Evolutionary conservation across 2,329 filamentous ascomycete genomes (phyloP), one percentile per base, ranked within the genome.

Genomic region (Grosmannia penicillata): DNA sequence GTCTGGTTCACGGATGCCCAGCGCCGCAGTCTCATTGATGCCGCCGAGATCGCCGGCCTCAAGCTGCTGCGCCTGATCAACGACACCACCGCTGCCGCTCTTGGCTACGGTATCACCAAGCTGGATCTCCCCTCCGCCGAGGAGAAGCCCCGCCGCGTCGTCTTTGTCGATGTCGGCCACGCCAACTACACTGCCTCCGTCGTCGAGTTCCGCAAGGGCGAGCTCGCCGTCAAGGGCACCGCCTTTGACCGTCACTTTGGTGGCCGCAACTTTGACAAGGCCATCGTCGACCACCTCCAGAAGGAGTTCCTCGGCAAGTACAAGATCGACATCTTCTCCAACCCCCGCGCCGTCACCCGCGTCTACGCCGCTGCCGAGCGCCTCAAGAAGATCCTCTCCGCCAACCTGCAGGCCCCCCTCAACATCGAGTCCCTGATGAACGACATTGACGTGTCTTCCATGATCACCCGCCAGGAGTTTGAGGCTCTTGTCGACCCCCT

Each of bases 341-440:
- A 96, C 66, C 74, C 78, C 48, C 94, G 94, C 67, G 91, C 89
- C 42, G 75, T 80, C 60, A 77, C 87, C 49, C 85, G 91, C 58
- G 83, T 93, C 51, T 72, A 82, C 30, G 78, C 85, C 45, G 86
- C 83, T 41, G 86, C 87, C 39, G 91, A 98, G 72, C 95, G 94
- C 73, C 67, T 93, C 57, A 98, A 98, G 79, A 96, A 96, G 77
- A 79, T 96, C 40, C 70, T 98, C 40, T 96, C 89, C 26, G 91
- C 91, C 57, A 96, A 96, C 66, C 82, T 87, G 50, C 74, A 82
- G 55, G 86, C 89, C 15, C 85, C 89, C 36, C 63, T 98, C 60
- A 96, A 87, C 70, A 93, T 98, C 53, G 91, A 98, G 68, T 95
- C 87, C 26, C 70, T 98, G 50, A 96, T 98, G 87, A 93, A 96